Conservation (phyloP, 805 yeast species). For the Myxozyma nipponensis region DNA sequence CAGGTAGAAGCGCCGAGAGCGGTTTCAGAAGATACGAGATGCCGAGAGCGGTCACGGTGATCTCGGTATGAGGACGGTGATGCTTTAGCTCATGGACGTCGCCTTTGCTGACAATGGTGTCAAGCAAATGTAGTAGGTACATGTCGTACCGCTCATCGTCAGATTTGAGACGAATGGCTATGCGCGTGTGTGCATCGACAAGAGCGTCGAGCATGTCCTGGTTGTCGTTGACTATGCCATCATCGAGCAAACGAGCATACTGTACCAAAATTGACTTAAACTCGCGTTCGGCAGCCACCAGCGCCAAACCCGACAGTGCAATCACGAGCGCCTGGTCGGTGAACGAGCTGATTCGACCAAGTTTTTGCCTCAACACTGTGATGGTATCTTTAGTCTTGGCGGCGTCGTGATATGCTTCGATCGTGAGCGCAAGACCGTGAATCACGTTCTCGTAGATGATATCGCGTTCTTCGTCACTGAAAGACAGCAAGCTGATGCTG, state of each 20-base stretch:
- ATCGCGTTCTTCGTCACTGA: constrained; percentile 19
- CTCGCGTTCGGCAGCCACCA: constrained; percentile 60
- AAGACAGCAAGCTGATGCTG: constrained; percentile 12
- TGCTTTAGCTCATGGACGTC: constrained; percentile 72
- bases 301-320: constrained; percentile 62
- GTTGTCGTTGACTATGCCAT: constrained; percentile 46
- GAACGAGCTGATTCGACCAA: constrained; percentile 43
- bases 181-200: constrained; percentile 47
- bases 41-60: constrained; percentile 53
- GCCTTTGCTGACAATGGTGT: constrained; percentile 67
- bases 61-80: constrained; percentile 58
- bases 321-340: constrained; percentile 56
- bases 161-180: constrained; percentile 37
- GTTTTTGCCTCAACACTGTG: constrained; percentile 77
- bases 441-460: constrained; percentile 61
- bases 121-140: constrained; percentile 64
- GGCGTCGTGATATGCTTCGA: constrained; percentile 60
- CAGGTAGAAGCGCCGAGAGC: constrained; percentile 70
- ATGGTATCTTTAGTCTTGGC: constrained; percentile 68
- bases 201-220: constrained; percentile 37
- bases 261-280: constrained; percentile 59
- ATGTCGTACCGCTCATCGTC: constrained; percentile 48
- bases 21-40: constrained; percentile 66
- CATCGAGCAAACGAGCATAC: constrained; percentile 49
- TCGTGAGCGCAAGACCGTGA: constrained; percentile 61